Percentiles rank a stretch among this genome's conserved stretches.
phyloP scores from a whole-genome alignment of 1,139 yeast species.

The Eremothecium gossypii region DNA sequence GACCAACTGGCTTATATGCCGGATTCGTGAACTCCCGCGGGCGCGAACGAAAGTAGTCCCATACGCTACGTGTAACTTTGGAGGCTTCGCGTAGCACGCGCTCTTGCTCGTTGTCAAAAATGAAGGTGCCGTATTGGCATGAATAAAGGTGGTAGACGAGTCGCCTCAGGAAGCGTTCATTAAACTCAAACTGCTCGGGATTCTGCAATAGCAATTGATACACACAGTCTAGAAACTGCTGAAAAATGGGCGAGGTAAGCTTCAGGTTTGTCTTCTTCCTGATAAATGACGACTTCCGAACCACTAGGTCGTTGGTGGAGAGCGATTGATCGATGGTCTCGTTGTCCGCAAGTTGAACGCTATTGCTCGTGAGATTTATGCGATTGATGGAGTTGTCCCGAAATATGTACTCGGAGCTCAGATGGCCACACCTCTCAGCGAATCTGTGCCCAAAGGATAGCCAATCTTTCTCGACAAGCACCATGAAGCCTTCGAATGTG shows the following conservation, averaged over 20 bases:
- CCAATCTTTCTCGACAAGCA: slow-evolving; percentile 90
- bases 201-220: slow-evolving; percentile 68
- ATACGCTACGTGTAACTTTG: slow-evolving; percentile 61
- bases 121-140: slow-evolving; percentile 89
- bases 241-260: slow-evolving; percentile 80
- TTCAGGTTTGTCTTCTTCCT: slow-evolving; percentile 37
- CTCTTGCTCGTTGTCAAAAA: slow-evolving; percentile 68
- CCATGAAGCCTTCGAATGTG: slow-evolving; percentile 78
- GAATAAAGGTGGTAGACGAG: slow-evolving; percentile 81
- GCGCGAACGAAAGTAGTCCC: slow-evolving; percentile 88
- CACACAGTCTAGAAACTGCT: slow-evolving; percentile 84
- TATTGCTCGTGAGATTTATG: slow-evolving; percentile 9
- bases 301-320: slow-evolving; percentile 13
- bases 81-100: slow-evolving; percentile 35
- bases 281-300: slow-evolving; percentile 20
- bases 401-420: slow-evolving; percentile 37
- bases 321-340: slow-evolving; percentile 7
- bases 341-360: slow-evolving; percentile 5
- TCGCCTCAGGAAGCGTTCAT: slow-evolving; percentile 77
- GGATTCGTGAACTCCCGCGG: slow-evolving; percentile 59
- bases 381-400: slow-evolving; percentile 26
- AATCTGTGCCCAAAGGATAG: slow-evolving; percentile 88
- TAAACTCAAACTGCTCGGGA: slow-evolving; percentile 72
- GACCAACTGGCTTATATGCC: slow-evolving; percentile 29
- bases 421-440: slow-evolving; percentile 71